Conservation (phyloP, 2,329 filamentous ascomycete genomes). For the Ceratocystis lukuohia region DNA sequence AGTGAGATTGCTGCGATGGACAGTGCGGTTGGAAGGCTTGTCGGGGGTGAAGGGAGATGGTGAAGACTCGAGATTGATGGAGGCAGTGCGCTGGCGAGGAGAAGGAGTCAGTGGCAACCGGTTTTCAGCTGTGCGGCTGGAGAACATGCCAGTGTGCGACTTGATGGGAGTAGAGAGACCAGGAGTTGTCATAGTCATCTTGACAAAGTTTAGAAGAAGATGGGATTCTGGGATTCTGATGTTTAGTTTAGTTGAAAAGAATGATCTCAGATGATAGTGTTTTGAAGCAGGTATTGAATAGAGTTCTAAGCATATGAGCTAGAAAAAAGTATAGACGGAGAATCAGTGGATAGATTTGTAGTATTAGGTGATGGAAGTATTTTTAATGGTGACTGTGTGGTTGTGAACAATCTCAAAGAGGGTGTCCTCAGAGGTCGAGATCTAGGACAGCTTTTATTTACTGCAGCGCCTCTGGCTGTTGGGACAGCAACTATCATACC, state of each 20-base stretch:
- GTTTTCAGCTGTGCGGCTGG: constrained; percentile 80
- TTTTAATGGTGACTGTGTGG: not conserved
- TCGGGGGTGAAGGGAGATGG: constrained; percentile 73
- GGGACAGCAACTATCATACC: constrained; percentile 18
- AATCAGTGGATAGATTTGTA: constrained; percentile 20
- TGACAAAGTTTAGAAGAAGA: not conserved
- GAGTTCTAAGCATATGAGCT: constrained; percentile 21
- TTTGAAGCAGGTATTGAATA: constrained; percentile 11
- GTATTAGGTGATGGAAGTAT: constrained; percentile 18
- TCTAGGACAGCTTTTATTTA: constrained; percentile 32
- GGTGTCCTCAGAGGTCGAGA: not conserved
- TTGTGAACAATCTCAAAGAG: not conserved
- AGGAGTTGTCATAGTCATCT: constrained; percentile 58
- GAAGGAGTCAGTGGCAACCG: constrained; percentile 91
- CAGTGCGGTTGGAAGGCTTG: constrained; percentile 50
- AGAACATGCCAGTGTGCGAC: constrained; percentile 88
- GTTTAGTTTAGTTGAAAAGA: not conserved
- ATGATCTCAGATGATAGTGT: constrained; percentile 5
- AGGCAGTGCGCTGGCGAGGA: constrained; percentile 49
- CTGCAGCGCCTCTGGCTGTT: constrained; percentile 26
- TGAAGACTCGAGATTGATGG: constrained; percentile 48
- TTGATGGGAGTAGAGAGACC: constrained; percentile 83
- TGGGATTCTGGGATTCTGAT: not conserved
- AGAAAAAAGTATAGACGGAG: constrained; percentile 21
- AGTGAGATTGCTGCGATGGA: constrained; percentile 67